Percentiles rank a stretch among this genome's conserved stretches.
These are phyloP conservation scores for Ammopiptanthus mongolicus DNA, from an alignment of 306 rosid species.

Conservation along the genomic window DNA sequence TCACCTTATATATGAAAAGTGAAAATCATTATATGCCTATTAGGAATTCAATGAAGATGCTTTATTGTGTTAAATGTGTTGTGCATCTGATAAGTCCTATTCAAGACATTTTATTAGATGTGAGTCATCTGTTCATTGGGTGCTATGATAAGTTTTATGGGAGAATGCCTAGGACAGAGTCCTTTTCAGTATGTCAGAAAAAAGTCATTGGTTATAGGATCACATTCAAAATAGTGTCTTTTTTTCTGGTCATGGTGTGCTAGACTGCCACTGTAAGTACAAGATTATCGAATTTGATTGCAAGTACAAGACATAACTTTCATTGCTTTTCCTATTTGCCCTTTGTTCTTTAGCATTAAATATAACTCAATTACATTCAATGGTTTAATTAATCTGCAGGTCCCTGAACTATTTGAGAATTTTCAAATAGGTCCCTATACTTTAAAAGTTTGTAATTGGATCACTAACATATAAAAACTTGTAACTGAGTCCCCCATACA, in stretches of 20 bases:
- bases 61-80: not conserved
- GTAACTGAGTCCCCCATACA: too few relatives aligned
- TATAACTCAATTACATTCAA: not conserved
- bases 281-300: not conserved
- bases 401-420: too few relatives aligned
- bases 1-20: slow-evolving; percentile 12
- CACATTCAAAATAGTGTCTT: slow-evolving; percentile 3
- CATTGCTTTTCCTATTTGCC: not conserved
- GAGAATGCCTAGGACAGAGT: not conserved
- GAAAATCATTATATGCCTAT: not conserved
- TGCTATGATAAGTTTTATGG: not conserved
- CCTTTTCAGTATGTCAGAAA: not conserved
- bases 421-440: too few relatives aligned
- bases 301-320: not conserved
- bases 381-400: too few relatives aligned
- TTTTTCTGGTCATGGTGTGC: not conserved
- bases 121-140: not conserved
- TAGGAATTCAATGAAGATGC: not conserved
- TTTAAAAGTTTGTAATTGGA: too few relatives aligned
- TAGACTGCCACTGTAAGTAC: not conserved
- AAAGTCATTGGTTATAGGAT: not conserved
- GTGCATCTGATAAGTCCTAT: not conserved
- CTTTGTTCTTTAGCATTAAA: not conserved
- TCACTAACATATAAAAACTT: too few relatives aligned
- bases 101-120: not conserved